These are phyloP conservation scores for Fallopia convolvulus DNA, from an alignment of 148 eudicot species.

Conservation along the genomic window DNA sequence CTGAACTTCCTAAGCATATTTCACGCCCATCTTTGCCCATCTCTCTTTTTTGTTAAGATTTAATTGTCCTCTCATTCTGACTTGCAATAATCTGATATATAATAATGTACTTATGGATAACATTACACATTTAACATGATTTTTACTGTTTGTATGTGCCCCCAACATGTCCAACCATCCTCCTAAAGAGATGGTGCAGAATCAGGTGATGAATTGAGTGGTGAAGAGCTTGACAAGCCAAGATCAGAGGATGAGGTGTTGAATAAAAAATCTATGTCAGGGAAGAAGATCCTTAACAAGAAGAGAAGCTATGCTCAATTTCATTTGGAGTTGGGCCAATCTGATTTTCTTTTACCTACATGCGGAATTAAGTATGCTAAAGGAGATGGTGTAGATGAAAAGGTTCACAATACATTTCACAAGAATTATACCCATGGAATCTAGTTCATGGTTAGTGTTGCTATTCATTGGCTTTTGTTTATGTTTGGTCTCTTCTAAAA, in stretches of 20 bases:
- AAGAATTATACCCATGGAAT: conserved; percentile 66
- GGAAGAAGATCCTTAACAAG: conserved; percentile 52
- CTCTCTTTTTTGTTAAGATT: background rate
- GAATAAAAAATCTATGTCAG: conserved; percentile 16
- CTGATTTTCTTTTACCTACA: conserved; percentile 70
- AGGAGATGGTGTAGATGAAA: conserved; percentile 77
- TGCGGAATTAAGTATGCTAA: conserved; percentile 78
- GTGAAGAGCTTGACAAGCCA: conserved; percentile 19
- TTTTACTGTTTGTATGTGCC: background rate
- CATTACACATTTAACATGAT: background rate
- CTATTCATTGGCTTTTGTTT: background rate
- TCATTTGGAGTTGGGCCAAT: conserved; percentile 85
- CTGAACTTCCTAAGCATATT: conserved; percentile 15
- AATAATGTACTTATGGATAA: background rate
- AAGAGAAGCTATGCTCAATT: conserved; percentile 81
- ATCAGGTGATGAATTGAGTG: conserved; percentile 14
- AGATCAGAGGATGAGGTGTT: conserved; percentile 16
- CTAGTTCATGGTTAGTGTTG: conserved; percentile 59
- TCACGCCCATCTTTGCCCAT: background rate
- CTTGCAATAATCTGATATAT: background rate
- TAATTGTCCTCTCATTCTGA: background rate
- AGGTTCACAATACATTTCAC: conserved; percentile 64
- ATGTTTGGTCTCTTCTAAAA: background rate
- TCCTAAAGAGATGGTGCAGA: conserved; percentile 4
- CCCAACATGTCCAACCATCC: background rate